Conservation (phyloP, 768 basidiomycete genomes). For the Aureoboletus auriporus region DNA sequence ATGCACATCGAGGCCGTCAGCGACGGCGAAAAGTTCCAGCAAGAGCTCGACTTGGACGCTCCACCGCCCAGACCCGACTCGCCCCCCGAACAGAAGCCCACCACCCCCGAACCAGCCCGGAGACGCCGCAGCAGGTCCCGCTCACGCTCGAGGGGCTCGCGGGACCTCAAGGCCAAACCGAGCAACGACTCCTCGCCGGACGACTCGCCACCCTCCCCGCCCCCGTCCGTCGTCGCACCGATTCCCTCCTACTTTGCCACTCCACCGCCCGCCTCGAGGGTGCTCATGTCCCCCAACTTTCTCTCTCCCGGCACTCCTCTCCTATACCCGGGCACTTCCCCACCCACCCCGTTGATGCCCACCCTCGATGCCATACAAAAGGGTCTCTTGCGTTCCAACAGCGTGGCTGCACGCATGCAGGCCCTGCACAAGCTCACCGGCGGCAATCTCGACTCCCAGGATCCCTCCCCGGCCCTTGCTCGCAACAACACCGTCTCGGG, state of each 20-base stretch:
- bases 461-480: slow-evolving; percentile 26
- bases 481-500: slow-evolving; percentile 83
- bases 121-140: slow-evolving; percentile 75
- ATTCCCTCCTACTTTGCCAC: slow-evolving; percentile 53
- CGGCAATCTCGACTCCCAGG: slow-evolving; percentile 56
- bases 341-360: slow-evolving; percentile 61
- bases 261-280: slow-evolving; percentile 38
- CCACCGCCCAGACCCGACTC: slow-evolving; percentile 17
- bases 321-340: slow-evolving; percentile 62
- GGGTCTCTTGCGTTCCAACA: slow-evolving; percentile 86
- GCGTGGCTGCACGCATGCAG: slow-evolving; percentile 73
- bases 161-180: slow-evolving; percentile 66
- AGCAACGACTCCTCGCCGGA: slow-evolving; percentile 74
- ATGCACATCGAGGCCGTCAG: slow-evolving; percentile 83
- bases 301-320: slow-evolving; percentile 51
- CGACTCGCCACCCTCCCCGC: slow-evolving; percentile 35
- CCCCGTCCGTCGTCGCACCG: slow-evolving; percentile 40
- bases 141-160: slow-evolving; percentile 55
- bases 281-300: slow-evolving; percentile 43
- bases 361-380: slow-evolving; percentile 75
- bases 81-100: slow-evolving; percentile 25
- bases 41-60: slow-evolving; percentile 30
- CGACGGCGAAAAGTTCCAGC: slow-evolving; percentile 65
- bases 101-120: slow-evolving; percentile 42
- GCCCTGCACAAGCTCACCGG: slow-evolving; percentile 86